Evolutionary conservation across 108 stramenopile species (phyloP).

Genomic region (Stephanodiscus triporus): DNA sequence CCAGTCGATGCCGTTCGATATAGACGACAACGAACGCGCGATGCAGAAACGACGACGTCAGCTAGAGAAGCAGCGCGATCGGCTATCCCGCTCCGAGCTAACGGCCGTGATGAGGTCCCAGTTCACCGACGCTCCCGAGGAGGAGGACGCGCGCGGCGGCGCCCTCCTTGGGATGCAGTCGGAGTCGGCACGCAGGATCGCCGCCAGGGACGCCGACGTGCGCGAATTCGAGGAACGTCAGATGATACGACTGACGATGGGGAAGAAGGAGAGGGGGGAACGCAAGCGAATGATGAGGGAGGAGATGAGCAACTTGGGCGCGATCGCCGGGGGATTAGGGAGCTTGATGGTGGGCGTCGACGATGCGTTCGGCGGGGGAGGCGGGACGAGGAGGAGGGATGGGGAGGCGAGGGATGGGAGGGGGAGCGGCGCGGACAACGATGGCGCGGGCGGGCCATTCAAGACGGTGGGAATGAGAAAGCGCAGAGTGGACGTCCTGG

Average conservation of each 20-base stretch:
- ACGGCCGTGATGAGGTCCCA: slow-evolving; percentile 71
- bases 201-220: slow-evolving; percentile 68
- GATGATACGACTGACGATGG: slow-evolving; percentile 78
- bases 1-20: slow-evolving; percentile 78
- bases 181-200: slow-evolving; percentile 65
- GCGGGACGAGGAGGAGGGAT: slow-evolving; percentile 9
- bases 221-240: slow-evolving; percentile 76
- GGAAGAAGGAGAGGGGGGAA: slow-evolving; percentile 84
- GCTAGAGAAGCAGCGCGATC: slow-evolving; percentile 59
- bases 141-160: slow-evolving; percentile 87
- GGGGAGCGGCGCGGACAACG: too few relatives aligned
- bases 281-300: slow-evolving; percentile 71
- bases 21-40: slow-evolving; percentile 56
- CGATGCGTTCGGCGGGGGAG: slow-evolving; percentile 55
- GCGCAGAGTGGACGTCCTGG: slow-evolving; percentile 49
- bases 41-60: slow-evolving; percentile 52
- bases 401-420: slow-evolving; percentile 8
- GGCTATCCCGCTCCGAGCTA: slow-evolving; percentile 75
- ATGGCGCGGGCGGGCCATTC: slow-evolving; percentile 15
- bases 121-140: slow-evolving; percentile 84
- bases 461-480: slow-evolving; percentile 66
- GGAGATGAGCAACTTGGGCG: slow-evolving; percentile 78
- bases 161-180: slow-evolving; percentile 71
- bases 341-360: slow-evolving; percentile 68
- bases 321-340: slow-evolving; percentile 80